phyloP scores from a whole-genome alignment of 2,329 filamentous ascomycete genomes.

The Diaporthe vexans region DNA sequence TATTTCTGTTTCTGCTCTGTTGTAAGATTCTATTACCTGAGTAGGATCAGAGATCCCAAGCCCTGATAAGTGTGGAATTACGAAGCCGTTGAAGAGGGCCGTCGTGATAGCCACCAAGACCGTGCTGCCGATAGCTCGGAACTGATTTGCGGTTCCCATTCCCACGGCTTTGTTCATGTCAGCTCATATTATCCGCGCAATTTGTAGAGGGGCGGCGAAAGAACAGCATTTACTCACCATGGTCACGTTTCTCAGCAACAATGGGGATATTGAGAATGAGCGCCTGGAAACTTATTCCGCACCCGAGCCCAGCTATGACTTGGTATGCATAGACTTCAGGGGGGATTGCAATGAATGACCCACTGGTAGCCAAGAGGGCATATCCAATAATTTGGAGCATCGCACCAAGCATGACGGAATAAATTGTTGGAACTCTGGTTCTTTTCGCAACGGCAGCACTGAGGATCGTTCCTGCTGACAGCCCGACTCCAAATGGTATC shows the following conservation, averaged over 20 bases:
- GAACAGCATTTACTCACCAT: neutral
- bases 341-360: neutral
- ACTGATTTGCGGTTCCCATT: no score
- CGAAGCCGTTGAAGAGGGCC: neutral
- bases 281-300: neutral
- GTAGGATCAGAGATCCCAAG: no score
- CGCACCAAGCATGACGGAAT: neutral
- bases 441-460: neutral
- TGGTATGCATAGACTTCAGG: neutral
- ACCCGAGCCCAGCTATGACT: neutral
- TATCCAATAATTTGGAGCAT: neutral
- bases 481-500: neutral
- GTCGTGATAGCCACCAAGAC: neutral
- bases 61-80: no score
- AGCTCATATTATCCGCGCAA: neutral
- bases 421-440: neutral
- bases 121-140: neutral
- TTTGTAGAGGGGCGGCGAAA: neutral
- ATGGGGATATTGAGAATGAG: neutral
- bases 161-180: neutral
- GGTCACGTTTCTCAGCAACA: neutral
- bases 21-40: no score
- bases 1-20: no score
- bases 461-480: neutral
- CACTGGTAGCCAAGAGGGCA: neutral